A percentile compares a stretch with the other conserved stretches of the same genome.
These are phyloP conservation scores for Rhodomyrtus psidioides DNA, from an alignment of 441 rosid genomes.

Conservation along the genomic window DNA sequence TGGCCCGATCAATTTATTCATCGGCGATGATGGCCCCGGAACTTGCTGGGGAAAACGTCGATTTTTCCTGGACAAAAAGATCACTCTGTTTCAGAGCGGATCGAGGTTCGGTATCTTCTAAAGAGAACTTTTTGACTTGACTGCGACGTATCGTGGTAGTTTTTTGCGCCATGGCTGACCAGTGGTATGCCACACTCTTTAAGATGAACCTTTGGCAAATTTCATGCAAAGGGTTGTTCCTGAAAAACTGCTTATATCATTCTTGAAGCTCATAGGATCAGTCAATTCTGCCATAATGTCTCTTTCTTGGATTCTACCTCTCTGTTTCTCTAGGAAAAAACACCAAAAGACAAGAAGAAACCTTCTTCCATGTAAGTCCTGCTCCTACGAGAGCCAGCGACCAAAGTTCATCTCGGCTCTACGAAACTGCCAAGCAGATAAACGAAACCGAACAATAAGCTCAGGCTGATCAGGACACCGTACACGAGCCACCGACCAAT, in stretches of 20 bases:
- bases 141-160: background rate
- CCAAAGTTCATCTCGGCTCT: background rate
- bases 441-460: background rate
- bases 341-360: background rate
- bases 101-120: constrained; percentile 24
- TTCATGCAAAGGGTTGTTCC: background rate
- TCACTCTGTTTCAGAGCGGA: constrained; percentile 68
- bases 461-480: background rate
- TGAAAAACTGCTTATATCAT: background rate
- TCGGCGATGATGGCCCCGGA: constrained; percentile 81
- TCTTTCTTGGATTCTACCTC: background rate
- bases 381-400: background rate
- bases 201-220: background rate
- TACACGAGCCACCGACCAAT: background rate
- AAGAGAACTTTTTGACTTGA: background rate
- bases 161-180: background rate
- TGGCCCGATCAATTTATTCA: constrained; percentile 53
- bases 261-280: background rate
- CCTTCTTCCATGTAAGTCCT: background rate
- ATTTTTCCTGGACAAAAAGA: constrained; percentile 57
- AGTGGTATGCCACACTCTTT: background rate
- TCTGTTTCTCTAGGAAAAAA: background rate
- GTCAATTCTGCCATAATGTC: background rate
- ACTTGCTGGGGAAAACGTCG: constrained; percentile 65
- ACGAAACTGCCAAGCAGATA: background rate